Base-by-base conservation (phyloP, 2,329 filamentous ascomycete genomes). In the Cordyceps cateniannulata region DNA sequence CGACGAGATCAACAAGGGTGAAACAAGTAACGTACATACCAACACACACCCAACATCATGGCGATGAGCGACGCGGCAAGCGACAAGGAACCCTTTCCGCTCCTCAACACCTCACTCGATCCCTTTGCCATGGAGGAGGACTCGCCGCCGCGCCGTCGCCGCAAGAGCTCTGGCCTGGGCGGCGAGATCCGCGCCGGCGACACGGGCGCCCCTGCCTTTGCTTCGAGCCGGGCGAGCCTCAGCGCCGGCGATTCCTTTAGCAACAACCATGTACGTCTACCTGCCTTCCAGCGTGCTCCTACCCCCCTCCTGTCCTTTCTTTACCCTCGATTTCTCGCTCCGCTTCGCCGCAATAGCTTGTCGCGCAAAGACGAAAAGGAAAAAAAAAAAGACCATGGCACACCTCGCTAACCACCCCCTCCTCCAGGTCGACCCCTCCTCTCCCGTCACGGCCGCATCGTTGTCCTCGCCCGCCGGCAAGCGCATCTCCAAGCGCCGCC, bases 151-250 rank as follows among this genome's bases (percentile, higher is more conserved):
- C 78, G 79, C 65, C 77, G 81, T 61, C 77, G 81, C 65, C 78
- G 82, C 64, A 84, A 84, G 75, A 83, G 81, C 63, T 84, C 81
- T 71, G 78, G 76, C 38, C 73, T 84, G 45, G 81, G 80, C 64
- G 74, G 74, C 62, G 80, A 83, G 58, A 77, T 84, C 63, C 78
- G 77, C 53, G 77, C 79, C 49, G 82, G 81, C 64, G 82, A 84
- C 66, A 84, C 80, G 25, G 81, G 81, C 63, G 80, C 79, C 42
- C 81, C 81, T 20, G 80, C 80, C 56, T 71, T 84, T 66, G 79
- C 81, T 62, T 79, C 81, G 27, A 81, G 79, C 66, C 75, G 79
- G 45, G 77, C 78, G 64, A 80, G 77, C 67, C 72, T 82, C 61
- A 62, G 67, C 49, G 67, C 70, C 58, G 58, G 62, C n/a, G 60